Percentiles rank a stretch among this genome's conserved stretches.
Evolutionary conservation across 2,329 filamentous ascomycete species (phyloP).

Genomic region (Volutella citrinella): DNA sequence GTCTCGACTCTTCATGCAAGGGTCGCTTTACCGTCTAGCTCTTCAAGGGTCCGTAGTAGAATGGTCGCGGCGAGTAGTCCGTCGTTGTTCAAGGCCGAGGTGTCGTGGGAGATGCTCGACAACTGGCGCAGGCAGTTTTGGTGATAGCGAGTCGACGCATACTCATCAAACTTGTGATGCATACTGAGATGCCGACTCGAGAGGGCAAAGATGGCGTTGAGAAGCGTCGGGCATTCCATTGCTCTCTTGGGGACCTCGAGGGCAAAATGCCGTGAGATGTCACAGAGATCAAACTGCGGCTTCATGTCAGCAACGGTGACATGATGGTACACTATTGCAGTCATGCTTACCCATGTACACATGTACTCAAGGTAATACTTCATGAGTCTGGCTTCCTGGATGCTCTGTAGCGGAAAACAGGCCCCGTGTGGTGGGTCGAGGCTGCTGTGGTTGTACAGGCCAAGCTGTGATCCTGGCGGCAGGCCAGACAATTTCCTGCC

Average conservation of each 20-base stretch:
- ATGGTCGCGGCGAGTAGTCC: conserved; percentile 54
- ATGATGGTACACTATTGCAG: not conserved
- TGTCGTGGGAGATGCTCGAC: conserved; percentile 43
- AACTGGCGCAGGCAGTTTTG: conserved; percentile 50
- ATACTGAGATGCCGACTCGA: conserved; percentile 51
- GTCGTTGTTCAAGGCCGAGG: conserved; percentile 42
- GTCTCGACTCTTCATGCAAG: too few species aligned
- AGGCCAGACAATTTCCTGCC: conserved; percentile 6
- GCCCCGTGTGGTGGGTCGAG: conserved; percentile 3
- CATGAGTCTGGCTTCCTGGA: conserved; percentile 23
- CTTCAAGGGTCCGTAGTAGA: conserved; percentile 55
- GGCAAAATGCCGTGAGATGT: conserved; percentile 46
- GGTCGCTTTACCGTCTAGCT: conserved; percentile 39
- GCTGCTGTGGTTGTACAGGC: conserved; percentile 10
- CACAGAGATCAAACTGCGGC: conserved; percentile 42
- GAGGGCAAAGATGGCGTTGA: conserved; percentile 56
- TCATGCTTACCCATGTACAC: conserved; percentile 24
- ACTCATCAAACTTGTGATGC: conserved; percentile 41
- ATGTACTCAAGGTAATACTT: conserved; percentile 27
- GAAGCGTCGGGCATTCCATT: conserved; percentile 46
- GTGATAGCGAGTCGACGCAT: conserved; percentile 51
- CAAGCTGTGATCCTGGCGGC: conserved; percentile 6
- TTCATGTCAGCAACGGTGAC: not conserved
- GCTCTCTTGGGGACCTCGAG: conserved; percentile 52
- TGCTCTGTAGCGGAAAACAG: conserved; percentile 17